Evolutionary conservation across 352 stramenopile species (phyloP).

Genomic region (Globisporangium spiculum): DNA sequence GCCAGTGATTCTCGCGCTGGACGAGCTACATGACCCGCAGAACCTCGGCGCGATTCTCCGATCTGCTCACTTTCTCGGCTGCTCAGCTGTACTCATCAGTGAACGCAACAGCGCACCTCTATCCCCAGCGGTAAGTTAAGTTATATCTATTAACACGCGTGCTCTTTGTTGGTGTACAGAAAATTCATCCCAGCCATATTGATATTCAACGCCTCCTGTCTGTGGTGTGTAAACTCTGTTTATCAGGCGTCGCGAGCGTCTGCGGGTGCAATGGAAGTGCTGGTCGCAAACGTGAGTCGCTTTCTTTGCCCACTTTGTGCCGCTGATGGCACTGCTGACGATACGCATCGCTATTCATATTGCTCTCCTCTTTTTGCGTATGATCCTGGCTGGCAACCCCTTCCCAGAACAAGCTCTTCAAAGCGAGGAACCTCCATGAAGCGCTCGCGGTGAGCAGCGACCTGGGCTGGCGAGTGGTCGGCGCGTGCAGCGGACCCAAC

Average conservation of each 20-base stretch:
- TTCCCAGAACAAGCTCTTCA: slow-evolving; percentile 56
- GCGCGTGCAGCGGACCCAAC: slow-evolving; percentile 68
- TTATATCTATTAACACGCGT: too few species aligned
- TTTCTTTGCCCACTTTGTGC: background rate
- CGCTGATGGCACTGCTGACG: too few species aligned
- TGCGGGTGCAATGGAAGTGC: slow-evolving; percentile 66
- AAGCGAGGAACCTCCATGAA: slow-evolving; percentile 69
- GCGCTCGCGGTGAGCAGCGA: slow-evolving; percentile 58
- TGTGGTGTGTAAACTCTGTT: background rate
- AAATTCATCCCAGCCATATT: too few species aligned
- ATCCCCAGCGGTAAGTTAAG: slow-evolving; percentile 47
- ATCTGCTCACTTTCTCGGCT: slow-evolving; percentile 77
- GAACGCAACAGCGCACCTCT: slow-evolving; percentile 70
- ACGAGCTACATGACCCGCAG: slow-evolving; percentile 81
- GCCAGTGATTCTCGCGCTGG: slow-evolving; percentile 67
- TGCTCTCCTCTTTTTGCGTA: too few species aligned
- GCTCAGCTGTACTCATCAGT: slow-evolving; percentile 59
- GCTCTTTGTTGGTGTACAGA: too few species aligned
- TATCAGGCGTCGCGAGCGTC: slow-evolving; percentile 63
- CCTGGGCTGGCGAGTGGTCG: slow-evolving; percentile 69
- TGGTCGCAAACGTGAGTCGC: slow-evolving; percentile 61
- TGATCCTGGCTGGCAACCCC: background rate
- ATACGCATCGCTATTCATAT: too few species aligned
- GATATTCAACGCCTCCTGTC: background rate
- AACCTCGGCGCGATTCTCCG: slow-evolving; percentile 80